A percentile compares a stretch with the other conserved stretches of the same genome.
Evolutionary conservation across 2,329 filamentous ascomycete genomes (phyloP).

Genomic region (Colletotrichum magnum): DNA sequence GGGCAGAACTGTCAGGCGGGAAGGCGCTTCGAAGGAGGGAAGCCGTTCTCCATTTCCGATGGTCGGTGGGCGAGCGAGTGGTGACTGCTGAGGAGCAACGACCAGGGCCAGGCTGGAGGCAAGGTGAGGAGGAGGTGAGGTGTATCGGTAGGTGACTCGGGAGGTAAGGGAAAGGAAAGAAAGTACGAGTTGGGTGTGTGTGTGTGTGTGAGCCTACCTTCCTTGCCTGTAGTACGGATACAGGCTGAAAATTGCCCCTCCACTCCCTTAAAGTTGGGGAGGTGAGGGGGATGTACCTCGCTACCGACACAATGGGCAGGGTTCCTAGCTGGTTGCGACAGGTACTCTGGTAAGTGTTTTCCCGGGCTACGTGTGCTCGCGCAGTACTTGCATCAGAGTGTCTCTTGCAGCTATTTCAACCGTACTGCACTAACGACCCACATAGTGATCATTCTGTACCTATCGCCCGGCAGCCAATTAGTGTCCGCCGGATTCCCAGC

Average conservation of each 20-base stretch:
- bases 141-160: too few relatives aligned
- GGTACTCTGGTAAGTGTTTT: conserved; percentile 38
- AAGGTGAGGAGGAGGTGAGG: too few relatives aligned
- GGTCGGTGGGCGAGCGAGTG: neutral
- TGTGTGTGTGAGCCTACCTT: too few relatives aligned
- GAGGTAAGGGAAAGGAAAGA: too few relatives aligned
- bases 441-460: conserved; percentile 14
- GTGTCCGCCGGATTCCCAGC: conserved; percentile 29
- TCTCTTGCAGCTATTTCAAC: neutral
- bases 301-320: too few relatives aligned
- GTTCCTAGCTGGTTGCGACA: too few relatives aligned
- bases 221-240: too few relatives aligned
- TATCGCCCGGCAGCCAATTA: conserved; percentile 5
- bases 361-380: conserved; percentile 1
- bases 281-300: too few relatives aligned
- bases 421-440: conserved; percentile 33
- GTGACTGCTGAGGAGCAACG: too few relatives aligned
- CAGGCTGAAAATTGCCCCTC: neutral
- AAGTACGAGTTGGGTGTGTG: too few relatives aligned
- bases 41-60: conserved; percentile 22
- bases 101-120: too few relatives aligned
- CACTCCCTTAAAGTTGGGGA: too few relatives aligned
- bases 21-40: neutral
- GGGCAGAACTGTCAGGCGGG: conserved; percentile 14
- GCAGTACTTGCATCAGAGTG: neutral